phyloP scores from a whole-genome alignment of 257 asterid genomes.

The Salvia splendens region DNA sequence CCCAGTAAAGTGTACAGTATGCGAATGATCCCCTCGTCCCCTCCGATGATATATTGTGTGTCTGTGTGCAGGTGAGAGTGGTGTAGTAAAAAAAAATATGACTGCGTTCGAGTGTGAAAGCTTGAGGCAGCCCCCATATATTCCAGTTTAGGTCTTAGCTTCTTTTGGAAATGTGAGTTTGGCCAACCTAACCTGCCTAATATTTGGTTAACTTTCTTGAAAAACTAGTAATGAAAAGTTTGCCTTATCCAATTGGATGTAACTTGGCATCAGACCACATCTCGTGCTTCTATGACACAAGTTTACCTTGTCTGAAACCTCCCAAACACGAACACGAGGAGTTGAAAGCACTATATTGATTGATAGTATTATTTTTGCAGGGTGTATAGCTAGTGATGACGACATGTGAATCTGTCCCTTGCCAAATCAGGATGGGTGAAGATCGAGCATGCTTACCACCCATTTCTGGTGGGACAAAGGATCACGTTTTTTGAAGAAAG shows the following conservation, averaged over 20 bases:
- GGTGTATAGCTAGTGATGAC: not conserved
- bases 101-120: constrained; percentile 5
- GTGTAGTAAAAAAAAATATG: constrained; percentile 1
- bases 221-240: constrained; percentile 12
- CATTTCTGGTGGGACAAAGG: no score
- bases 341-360: not conserved
- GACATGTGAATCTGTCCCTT: not conserved
- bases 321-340: not conserved
- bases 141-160: constrained; percentile 23
- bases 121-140: constrained; percentile 12
- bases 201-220: constrained; percentile 27
- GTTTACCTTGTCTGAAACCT: not conserved
- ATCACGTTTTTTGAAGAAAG: not conserved
- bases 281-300: not conserved
- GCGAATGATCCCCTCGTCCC: not conserved
- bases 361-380: not conserved
- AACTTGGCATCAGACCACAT: not conserved
- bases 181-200: constrained; percentile 44
- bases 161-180: constrained; percentile 31
- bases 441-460: no score
- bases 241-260: not conserved
- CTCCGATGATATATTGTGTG: not conserved
- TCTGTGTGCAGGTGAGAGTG: not conserved
- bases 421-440: no score
- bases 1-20: not conserved